A percentile compares a stretch with the other conserved stretches of the same genome.
Evolutionary conservation across 441 rosid genomes (phyloP).

Genomic region (Brassica balearica): DNA sequence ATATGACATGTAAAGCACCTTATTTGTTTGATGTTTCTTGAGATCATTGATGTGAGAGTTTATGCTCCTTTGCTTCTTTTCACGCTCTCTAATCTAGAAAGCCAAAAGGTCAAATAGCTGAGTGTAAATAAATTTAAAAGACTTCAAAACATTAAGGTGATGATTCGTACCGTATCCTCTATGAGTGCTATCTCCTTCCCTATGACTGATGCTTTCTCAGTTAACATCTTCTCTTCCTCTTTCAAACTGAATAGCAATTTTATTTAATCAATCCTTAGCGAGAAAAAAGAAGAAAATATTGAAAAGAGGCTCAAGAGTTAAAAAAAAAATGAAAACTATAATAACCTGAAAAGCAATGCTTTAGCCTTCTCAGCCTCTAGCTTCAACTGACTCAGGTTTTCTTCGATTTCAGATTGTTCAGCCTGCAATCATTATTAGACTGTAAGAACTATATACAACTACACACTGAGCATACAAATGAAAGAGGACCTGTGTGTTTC

Average conservation of each 20-base stretch:
- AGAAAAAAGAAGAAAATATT: neutral
- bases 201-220: slow-evolving; percentile 48
- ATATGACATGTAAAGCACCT: slow-evolving; percentile 48
- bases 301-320: neutral
- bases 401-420: slow-evolving; percentile 79
- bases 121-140: neutral
- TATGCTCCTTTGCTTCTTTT: slow-evolving; percentile 51
- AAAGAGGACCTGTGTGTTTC: slow-evolving; percentile 73
- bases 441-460: neutral
- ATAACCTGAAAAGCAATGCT: slow-evolving; percentile 42
- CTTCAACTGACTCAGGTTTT: slow-evolving; percentile 58
- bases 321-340: neutral
- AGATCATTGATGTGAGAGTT: slow-evolving; percentile 54
- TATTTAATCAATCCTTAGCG: neutral
- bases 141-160: neutral
- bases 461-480: neutral
- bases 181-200: slow-evolving; percentile 55
- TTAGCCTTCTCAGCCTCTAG: slow-evolving; percentile 57
- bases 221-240: slow-evolving; percentile 62
- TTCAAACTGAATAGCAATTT: slow-evolving; percentile 50
- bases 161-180: slow-evolving; percentile 58
- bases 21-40: slow-evolving; percentile 64
- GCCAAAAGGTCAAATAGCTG: slow-evolving; percentile 10
- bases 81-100: slow-evolving; percentile 59
- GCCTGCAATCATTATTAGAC: slow-evolving; percentile 54